Evolutionary conservation across 2,329 filamentous ascomycete species (phyloP).

Genomic region (Helotiales sp.): DNA sequence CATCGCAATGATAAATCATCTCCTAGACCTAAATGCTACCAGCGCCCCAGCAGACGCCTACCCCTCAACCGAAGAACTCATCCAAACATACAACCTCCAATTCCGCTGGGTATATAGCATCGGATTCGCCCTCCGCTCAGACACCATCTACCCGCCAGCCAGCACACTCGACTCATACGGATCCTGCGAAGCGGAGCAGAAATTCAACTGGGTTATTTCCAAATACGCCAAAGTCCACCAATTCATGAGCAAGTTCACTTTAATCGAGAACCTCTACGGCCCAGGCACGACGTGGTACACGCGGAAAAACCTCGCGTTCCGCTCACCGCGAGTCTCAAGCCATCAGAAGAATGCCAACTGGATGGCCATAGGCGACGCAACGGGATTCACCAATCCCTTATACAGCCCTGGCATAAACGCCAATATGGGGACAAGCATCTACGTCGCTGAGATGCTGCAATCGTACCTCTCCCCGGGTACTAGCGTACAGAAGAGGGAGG

Average conservation of each 20-base stretch:
- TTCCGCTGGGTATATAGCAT: constrained; percentile 38
- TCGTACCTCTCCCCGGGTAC: constrained; percentile 13
- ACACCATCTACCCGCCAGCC: constrained; percentile 32
- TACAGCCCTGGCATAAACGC: constrained; percentile 41
- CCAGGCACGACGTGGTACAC: constrained; percentile 36
- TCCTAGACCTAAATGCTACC: constrained; percentile 34
- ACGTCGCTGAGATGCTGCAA: constrained; percentile 24
- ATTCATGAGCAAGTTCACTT: constrained; percentile 31
- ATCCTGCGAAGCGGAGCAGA: constrained; percentile 35
- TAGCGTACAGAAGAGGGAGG: background rate
- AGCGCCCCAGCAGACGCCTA: constrained; percentile 31
- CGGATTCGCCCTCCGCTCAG: constrained; percentile 36
- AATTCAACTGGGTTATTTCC: constrained; percentile 38
- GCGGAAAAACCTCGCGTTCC: constrained; percentile 32
- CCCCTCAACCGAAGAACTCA: constrained; percentile 32
- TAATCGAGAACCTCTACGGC: constrained; percentile 34
- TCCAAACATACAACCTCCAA: constrained; percentile 34
- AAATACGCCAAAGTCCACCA: constrained; percentile 35
- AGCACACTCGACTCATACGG: constrained; percentile 31
- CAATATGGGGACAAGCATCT: constrained; percentile 21
- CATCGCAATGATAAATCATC: constrained; percentile 38
- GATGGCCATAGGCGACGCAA: constrained; percentile 41
- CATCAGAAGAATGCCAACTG: constrained; percentile 27
- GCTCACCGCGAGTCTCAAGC: constrained; percentile 33
- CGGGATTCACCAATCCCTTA: constrained; percentile 41